Base-by-base conservation (phyloP, 345 rosid species). In the Lumnitzera racemosa region DNA sequence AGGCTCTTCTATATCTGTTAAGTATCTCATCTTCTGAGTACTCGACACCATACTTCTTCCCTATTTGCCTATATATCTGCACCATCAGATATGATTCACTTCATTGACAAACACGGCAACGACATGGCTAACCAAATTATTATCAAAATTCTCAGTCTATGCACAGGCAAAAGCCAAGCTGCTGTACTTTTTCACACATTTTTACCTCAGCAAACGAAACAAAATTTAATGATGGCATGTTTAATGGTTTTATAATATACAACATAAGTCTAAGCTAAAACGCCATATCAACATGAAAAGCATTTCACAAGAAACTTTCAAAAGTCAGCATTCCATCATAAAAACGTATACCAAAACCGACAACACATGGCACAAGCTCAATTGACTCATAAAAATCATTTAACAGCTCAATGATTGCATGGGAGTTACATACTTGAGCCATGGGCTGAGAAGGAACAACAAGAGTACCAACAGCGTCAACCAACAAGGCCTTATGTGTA, bases 401-500 rank as follows among this genome's bases (percentile, higher is more conserved):
- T 36, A 36, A 36, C 43, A 36, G 43, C 11, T 36, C 9, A 36
- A 9, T 36, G 43, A 36, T 7, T 36, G 7, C n/a, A 24, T 12
- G 59, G 24, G 31, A 47, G 51, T 41, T 52, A 43, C 51, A 36
- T 27, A 94, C 99, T 95, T 90, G 89, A 20, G 99, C 99, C 70
- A 81, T 94, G 57, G 99, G 99, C 73, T 88, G 99, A n/a, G 99
- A 89, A 24, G 99, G 99, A 74, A 76, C 76, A 36, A 94, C 63
- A 49, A 94, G 96, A 15, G 99, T 94, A 51, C 99, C 99, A 56
- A 76, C 99, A 24, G 95, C 99, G 41, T 94, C 99, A 46, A 94
- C 96, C 25, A 94, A 80, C 68, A 94, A 72, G 60, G 96, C 97
- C 74, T 81, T 90, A 58, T 90, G 90, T 0, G 96, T 90, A 70